Evolutionary conservation across 768 basidiomycete species (phyloP).

Genomic region (Saitozyma podzolica): DNA sequence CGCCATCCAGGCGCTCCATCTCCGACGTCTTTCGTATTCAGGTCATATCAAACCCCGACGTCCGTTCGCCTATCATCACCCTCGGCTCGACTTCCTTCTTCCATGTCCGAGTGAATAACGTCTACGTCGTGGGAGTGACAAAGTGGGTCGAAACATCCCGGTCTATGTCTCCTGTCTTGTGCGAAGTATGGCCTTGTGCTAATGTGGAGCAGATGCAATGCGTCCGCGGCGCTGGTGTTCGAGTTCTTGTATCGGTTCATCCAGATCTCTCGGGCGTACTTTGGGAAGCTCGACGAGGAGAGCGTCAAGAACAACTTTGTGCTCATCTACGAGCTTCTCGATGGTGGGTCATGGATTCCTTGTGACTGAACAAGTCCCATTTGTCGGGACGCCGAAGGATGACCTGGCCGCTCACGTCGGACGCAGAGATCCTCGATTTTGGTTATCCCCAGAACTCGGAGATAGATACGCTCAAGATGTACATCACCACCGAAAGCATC

Average conservation of each 20-base stretch:
- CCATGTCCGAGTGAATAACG: slow-evolving; percentile 91
- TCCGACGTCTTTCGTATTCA: slow-evolving; percentile 98
- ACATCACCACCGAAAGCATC: slow-evolving; percentile 96
- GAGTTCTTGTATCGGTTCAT: slow-evolving; percentile 98
- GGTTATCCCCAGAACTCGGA: slow-evolving; percentile 99
- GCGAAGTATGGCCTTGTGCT: neutral
- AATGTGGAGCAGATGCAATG: slow-evolving; percentile 71
- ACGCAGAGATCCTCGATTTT: slow-evolving; percentile 91
- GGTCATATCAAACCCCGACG: slow-evolving; percentile 95
- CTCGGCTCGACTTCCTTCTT: slow-evolving; percentile 98
- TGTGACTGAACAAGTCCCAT: neutral
- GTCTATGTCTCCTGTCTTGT: neutral
- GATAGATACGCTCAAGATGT: slow-evolving; percentile 93
- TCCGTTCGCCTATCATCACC: slow-evolving; percentile 94
- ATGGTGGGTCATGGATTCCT: slow-evolving; percentile 65
- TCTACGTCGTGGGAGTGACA: slow-evolving; percentile 93
- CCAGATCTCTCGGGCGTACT: slow-evolving; percentile 90
- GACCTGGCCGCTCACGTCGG: neutral
- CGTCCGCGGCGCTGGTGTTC: slow-evolving; percentile 95
- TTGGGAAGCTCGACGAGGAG: slow-evolving; percentile 97
- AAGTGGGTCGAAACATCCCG: slow-evolving; percentile 68
- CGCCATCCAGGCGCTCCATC: slow-evolving; percentile 73
- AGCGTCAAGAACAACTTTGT: slow-evolving; percentile 99
- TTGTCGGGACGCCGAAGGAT: slow-evolving; percentile 6
- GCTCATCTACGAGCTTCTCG: slow-evolving; percentile 94